A percentile compares a stretch with the other conserved stretches of the same genome.
phyloP scores from a whole-genome alignment of 306 rosid species.

The Rosa lucieae region DNA sequence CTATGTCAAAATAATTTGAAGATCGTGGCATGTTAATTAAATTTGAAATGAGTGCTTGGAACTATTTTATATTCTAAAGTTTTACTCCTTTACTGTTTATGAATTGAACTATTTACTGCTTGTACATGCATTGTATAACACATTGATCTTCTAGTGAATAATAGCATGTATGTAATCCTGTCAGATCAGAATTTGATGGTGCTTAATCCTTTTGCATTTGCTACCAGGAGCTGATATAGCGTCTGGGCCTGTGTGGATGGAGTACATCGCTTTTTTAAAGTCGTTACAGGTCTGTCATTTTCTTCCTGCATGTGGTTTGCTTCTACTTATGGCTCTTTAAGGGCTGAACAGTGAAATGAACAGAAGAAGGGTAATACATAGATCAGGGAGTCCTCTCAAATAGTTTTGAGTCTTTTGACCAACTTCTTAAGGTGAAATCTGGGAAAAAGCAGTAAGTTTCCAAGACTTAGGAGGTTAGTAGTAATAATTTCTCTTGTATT shows the following conservation, averaged over 20 bases:
- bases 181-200: constrained; percentile 1
- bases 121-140: constrained; percentile 8
- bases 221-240: constrained; percentile 84
- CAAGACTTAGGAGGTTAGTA: background rate
- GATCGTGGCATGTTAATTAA: background rate
- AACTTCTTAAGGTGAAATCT: background rate
- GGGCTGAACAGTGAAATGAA: background rate
- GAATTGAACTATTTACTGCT: constrained; percentile 2
- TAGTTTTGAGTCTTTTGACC: background rate
- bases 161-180: background rate
- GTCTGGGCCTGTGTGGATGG: constrained; percentile 98
- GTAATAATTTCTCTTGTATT: background rate
- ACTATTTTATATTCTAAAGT: background rate
- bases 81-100: background rate
- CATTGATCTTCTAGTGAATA: background rate
- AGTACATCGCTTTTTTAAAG: constrained; percentile 78
- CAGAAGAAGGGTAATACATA: background rate
- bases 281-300: constrained; percentile 71
- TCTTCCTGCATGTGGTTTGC: constrained; percentile 23
- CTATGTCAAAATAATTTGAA: background rate
- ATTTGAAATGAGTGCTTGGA: background rate
- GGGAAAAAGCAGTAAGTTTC: background rate
- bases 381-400: constrained; percentile 3
- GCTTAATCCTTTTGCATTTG: constrained; percentile 28
- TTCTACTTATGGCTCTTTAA: constrained; percentile 3